A percentile compares a stretch with the other conserved stretches of the same genome.
These are phyloP conservation scores for Buxus sempervirens DNA, from an alignment of 164 flowering plant species.

Conservation along the genomic window DNA sequence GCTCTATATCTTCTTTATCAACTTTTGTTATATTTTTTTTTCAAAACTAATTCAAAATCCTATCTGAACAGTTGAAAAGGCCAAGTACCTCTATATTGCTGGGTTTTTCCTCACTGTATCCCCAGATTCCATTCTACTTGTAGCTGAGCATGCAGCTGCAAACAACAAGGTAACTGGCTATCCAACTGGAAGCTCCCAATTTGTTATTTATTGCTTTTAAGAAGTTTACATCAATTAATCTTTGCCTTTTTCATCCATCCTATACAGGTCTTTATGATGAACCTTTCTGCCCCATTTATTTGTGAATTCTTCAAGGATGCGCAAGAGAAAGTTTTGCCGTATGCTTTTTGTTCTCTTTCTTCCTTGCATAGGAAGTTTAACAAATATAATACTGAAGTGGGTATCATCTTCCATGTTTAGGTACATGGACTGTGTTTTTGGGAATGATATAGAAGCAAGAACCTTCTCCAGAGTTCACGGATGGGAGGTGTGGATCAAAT, in stretches of 20 bases:
- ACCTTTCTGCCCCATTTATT: constrained; percentile 94
- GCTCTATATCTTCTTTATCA: background rate
- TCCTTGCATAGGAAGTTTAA: background rate
- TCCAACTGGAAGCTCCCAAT: background rate
- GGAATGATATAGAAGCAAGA: constrained; percentile 94
- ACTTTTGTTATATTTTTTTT: background rate
- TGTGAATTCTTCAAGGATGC: constrained; percentile 90
- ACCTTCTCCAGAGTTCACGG: constrained; percentile 85
- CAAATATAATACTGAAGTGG: background rate
- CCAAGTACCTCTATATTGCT: constrained; percentile 84
- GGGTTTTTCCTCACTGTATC: constrained; percentile 97
- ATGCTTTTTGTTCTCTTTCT: constrained; percentile 27
- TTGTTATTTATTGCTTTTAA: background rate
- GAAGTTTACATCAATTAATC: background rate
- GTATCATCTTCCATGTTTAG: constrained; percentile 27
- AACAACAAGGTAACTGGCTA: constrained; percentile 50
- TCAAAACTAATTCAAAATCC: background rate
- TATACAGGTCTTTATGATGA: constrained; percentile 71
- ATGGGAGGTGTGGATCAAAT: constrained; percentile 68
- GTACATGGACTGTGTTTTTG: constrained; percentile 82
- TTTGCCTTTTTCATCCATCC: background rate
- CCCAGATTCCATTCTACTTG: constrained; percentile 77
- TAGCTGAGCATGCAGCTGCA: constrained; percentile 73
- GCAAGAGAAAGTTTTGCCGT: constrained; percentile 83
- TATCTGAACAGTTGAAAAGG: constrained; percentile 77